Evolutionary conservation across 108 stramenopile species (phyloP), one percentile per base, ranked within the genome.

Genomic region (Bacterosira constricta): DNA sequence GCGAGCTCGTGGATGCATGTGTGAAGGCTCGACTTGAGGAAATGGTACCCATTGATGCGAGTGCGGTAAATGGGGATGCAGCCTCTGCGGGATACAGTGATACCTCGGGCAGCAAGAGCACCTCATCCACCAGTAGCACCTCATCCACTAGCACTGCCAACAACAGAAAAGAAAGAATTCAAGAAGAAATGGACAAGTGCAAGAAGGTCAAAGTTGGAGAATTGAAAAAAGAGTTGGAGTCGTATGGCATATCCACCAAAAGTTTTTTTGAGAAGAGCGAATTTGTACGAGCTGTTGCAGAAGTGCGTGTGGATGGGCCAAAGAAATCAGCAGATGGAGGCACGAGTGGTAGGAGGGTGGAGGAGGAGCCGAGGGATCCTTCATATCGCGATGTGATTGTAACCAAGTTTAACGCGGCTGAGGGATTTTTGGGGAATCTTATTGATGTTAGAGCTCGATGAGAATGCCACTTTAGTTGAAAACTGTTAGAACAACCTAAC

Each of bases 261-360:
- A 53, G 57, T 7, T 83, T 55, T 39, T 83, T 83, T 47, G 83
- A 83, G 62, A 93, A 93, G 61, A 71, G 77, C 18, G 91, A 93
- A 66, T 93, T 93, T 74, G 87, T 90, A 10, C 61, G 79, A 12
- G 91, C 91, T 18, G 81, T 86, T 10, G 91, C 91, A 9, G 83
- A 90, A 51, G 84, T 85, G 1, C 49, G 86, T 47, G 91, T 89
- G 18, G 88, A 90, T 67, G 85, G 83, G 23, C 69, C 81, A 12
- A 59, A 37, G 29, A 71, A 80, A 41, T 37, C 25, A 29, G 32
- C 69, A 17, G 36, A 8, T 44, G 51, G 76, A 6, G 60, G 50
- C 42, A 56, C 42, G 1, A 25, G 42, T 32, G 3, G 55, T 15
- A 32, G 38, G 17, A 56, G 45, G 9, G 57, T 30, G 26, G 51